Conservation (phyloP, 2,329 filamentous ascomycete genomes). For the Didymella pomorum region DNA sequence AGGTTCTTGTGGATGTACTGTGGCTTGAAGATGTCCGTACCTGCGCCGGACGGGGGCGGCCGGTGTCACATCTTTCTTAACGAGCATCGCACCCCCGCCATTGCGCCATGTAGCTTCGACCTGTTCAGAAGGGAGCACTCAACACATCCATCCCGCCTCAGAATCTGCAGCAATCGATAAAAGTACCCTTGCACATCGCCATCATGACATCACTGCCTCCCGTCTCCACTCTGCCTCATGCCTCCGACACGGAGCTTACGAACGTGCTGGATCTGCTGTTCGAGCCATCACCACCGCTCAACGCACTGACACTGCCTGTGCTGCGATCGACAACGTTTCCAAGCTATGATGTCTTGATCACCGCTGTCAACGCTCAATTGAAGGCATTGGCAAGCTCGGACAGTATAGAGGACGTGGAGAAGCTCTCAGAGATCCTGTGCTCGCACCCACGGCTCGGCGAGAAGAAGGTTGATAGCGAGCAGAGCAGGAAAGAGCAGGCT, state of each 20-base stretch:
- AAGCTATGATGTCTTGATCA: conserved; percentile 75
- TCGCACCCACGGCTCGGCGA: conserved; percentile 86
- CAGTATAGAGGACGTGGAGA: conserved; percentile 59
- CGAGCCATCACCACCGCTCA: conserved; percentile 79
- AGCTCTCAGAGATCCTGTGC: conserved; percentile 75
- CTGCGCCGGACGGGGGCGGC: conserved; percentile 39
- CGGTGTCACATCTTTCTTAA: conserved; percentile 25
- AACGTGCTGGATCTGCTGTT: conserved; percentile 79
- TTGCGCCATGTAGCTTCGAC: conserved; percentile 4
- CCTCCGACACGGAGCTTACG: conserved; percentile 64
- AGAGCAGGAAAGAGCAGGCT: conserved; percentile 83
- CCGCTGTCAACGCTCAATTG: conserved; percentile 70
- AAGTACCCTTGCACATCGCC: conserved; percentile 1
- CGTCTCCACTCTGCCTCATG: conserved; percentile 63
- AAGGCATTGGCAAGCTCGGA: conserved; percentile 47
- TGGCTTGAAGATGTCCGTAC: conserved; percentile 5
- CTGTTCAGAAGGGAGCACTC: conserved; percentile 2
- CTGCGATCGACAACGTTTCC: conserved; percentile 67
- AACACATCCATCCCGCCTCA: conserved; percentile 3
- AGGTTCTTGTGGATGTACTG: conserved; percentile 3
- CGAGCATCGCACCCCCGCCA: conserved; percentile 5
- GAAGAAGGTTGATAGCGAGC: conserved; percentile 80
- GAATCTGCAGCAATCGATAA: conserved; percentile 16
- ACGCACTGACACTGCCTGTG: conserved; percentile 73
- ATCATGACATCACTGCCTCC: conserved; percentile 62